Conservation (phyloP, 2,329 filamentous ascomycete genomes). For the Alternaria solani region DNA sequence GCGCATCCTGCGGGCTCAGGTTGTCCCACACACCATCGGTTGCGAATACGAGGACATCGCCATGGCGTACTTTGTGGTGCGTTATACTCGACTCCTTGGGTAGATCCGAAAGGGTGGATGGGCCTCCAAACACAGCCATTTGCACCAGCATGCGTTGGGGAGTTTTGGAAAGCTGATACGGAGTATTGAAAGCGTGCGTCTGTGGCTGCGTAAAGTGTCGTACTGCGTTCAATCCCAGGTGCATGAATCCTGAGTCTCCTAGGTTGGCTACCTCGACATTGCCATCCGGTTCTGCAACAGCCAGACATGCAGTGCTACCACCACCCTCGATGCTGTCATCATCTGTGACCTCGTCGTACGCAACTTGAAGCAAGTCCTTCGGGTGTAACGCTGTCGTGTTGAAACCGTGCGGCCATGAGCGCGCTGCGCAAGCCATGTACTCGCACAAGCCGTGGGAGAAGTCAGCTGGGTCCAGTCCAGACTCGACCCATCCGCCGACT, state of each 20-base stretch:
- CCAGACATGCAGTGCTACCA: slow-evolving; percentile 92
- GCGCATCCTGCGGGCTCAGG: slow-evolving; percentile 86
- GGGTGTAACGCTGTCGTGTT: slow-evolving; percentile 62
- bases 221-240: slow-evolving; percentile 84
- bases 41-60: slow-evolving; percentile 91
- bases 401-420: slow-evolving; percentile 60
- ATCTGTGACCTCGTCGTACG: slow-evolving; percentile 81
- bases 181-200: slow-evolving; percentile 97
- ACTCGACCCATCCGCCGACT: slow-evolving; percentile 93
- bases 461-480: slow-evolving; percentile 90
- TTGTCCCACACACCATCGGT: slow-evolving; percentile 98
- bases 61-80: slow-evolving; percentile 79
- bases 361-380: slow-evolving; percentile 77
- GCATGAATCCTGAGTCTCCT: slow-evolving; percentile 92
- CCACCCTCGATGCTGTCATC: slow-evolving; percentile 80
- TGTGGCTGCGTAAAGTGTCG: slow-evolving; percentile 84
- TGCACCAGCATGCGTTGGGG: slow-evolving; percentile 81
- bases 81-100: slow-evolving; percentile 85
- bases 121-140: slow-evolving; percentile 79
- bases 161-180: slow-evolving; percentile 90
- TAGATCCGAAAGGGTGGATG: slow-evolving; percentile 76
- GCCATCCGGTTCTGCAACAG: slow-evolving; percentile 75
- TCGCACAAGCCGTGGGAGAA: slow-evolving; percentile 94
- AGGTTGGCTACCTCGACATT: slow-evolving; percentile 88
- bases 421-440: slow-evolving; percentile 84